Conservation (phyloP, 2,329 filamentous ascomycete species). For the Calonectria naviculata region DNA sequence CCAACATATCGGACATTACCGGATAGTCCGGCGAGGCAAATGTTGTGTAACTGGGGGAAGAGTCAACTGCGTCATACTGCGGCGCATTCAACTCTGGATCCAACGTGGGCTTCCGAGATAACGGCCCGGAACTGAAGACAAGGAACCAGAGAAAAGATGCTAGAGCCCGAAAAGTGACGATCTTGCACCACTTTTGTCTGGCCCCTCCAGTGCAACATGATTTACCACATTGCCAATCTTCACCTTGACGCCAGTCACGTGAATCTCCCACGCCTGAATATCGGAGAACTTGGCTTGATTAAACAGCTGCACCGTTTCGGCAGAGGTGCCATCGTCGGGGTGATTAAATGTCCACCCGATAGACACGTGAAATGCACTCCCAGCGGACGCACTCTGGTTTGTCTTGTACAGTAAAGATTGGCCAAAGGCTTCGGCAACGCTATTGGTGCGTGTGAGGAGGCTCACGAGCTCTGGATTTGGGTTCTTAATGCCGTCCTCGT, state of each 20-base stretch:
- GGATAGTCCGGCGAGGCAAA: neutral
- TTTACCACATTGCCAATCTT: slow-evolving; percentile 81
- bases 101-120: neutral
- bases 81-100: neutral
- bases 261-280: slow-evolving; percentile 58
- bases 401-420: slow-evolving; percentile 78
- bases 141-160: neutral
- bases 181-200: slow-evolving; percentile 1
- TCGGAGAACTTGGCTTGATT: slow-evolving; percentile 35
- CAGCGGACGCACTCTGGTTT: slow-evolving; percentile 35
- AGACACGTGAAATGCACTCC: slow-evolving; percentile 82
- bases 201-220: slow-evolving; percentile 52
- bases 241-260: slow-evolving; percentile 72
- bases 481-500: slow-evolving; percentile 40
- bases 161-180: slow-evolving; percentile 28
- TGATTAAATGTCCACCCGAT: slow-evolving; percentile 82
- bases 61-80: neutral
- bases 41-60: neutral
- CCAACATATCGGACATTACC: neutral
- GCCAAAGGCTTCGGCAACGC: slow-evolving; percentile 74
- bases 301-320: slow-evolving; percentile 40
- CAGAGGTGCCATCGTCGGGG: slow-evolving; percentile 55
- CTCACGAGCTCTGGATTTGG: slow-evolving; percentile 65
- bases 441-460: slow-evolving; percentile 77
- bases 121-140: neutral